Evolutionary conservation across 2,329 filamentous ascomycete species (phyloP), one percentile per base, ranked within the genome.

Genomic region (Xylaria sp.): DNA sequence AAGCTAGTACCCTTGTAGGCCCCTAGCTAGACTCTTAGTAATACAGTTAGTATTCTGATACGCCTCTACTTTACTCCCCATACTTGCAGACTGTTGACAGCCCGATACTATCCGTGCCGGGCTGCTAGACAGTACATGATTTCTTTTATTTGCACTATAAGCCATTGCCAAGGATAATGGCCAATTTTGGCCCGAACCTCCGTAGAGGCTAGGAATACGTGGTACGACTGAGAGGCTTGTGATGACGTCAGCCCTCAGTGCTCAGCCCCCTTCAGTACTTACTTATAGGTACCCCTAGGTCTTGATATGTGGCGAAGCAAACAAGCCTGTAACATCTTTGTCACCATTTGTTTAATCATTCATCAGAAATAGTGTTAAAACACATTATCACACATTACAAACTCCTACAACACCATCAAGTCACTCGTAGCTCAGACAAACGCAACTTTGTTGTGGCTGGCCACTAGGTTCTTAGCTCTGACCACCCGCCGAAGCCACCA

Each of bases 251-350:
- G n/a, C n/a, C 42, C 9, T 39, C 36, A 15, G 15, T 4, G 15
- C 20, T 45, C 42, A 45, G 20, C 42, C 42, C 20, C 20, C 25
- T 45, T 45, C 42, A 45, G n/a, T 13, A 11, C 20, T 20, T 22
- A 22, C n/a, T 20, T 22, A n/a, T n/a, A 44, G 39, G 39, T 20
- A 22, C n/a, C 9, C 6, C 6, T 15, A 44, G 39, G 39, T 61
- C 20, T 13, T 57, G 15, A 10, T 17, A 45, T 56, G 63, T 61
- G 63, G 63, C 63, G 63, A 36, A 65, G 63, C 51, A 39, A 27
- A 61, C 36, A 29, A 4, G n/a, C 58, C 44, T 53, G 36, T n/a
- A 15, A 53, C 47, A 33, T 38, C 31, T 25, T 27, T 47, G 22
- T 29, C 5, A n/a, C 13, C 39, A 33, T 13, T 17, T 10, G 38